These are phyloP conservation scores for Oryza longistaminata DNA, from an alignment of 176 grass and related monocot species.

Conservation along the genomic window DNA sequence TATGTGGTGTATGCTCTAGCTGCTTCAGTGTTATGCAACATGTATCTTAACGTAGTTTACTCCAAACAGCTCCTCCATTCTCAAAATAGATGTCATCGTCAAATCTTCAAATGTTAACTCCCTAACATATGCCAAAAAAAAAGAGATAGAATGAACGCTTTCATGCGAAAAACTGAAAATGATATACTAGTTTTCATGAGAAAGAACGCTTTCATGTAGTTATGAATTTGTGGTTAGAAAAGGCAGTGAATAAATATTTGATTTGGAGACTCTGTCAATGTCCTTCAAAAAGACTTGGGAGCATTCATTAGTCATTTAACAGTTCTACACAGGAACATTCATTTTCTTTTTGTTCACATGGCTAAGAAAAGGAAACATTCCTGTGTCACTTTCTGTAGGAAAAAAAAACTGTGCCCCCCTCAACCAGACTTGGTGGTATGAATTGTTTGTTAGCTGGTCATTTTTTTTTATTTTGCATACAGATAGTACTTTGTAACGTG, in stretches of 20 bases:
- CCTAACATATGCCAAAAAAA: neutral
- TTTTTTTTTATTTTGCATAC: neutral
- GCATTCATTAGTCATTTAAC: neutral
- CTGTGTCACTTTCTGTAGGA: neutral
- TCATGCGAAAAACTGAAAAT: neutral
- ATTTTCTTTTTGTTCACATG: neutral
- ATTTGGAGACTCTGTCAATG: neutral
- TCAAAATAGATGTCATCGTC: neutral
- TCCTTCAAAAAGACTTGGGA: neutral
- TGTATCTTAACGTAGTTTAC: neutral
- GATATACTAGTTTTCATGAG: neutral
- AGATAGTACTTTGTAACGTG: neutral
- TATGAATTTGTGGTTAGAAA: neutral
- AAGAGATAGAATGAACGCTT: neutral
- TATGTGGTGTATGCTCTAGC: neutral
- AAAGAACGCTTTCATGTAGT: neutral
- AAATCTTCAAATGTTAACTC: neutral
- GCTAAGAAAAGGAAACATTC: neutral
- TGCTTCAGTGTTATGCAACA: neutral
- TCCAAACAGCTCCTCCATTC: neutral
- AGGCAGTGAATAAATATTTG: neutral
- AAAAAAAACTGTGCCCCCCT: neutral
- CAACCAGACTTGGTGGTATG: neutral
- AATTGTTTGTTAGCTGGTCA: neutral
- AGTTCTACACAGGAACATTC: neutral